Percentiles rank a stretch among this genome's conserved stretches.
Conservation (phyloP, 1,284 basidiomycete species). For the Marasmius tenuissimus region DNA sequence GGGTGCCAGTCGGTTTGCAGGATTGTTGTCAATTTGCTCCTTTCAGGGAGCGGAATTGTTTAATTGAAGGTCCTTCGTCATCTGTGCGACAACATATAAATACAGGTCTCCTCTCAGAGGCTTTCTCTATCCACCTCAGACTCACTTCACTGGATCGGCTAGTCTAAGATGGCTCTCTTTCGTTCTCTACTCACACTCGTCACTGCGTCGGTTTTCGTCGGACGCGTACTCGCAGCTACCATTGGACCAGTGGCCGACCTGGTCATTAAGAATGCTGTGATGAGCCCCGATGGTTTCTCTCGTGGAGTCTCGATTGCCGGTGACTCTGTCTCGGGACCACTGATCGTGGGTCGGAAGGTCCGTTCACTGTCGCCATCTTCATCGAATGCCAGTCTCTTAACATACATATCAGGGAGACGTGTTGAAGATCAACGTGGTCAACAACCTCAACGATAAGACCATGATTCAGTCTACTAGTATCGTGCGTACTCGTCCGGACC, state of each 20-base stretch:
- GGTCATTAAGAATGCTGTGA: slow-evolving; percentile 9
- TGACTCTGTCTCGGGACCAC: slow-evolving; percentile 4
- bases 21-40: no score
- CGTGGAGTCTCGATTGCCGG: slow-evolving; percentile 4
- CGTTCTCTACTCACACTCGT: no score
- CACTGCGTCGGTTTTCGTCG: no score
- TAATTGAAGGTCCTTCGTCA: no score
- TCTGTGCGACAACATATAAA: no score
- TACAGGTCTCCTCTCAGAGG: no score
- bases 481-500: slow-evolving; percentile 10
- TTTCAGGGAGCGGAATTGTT: no score
- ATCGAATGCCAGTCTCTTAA: neutral
- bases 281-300: slow-evolving; percentile 19
- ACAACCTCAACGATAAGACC: slow-evolving; percentile 22
- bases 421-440: slow-evolving; percentile 27
- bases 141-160: no score
- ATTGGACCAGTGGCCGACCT: slow-evolving; percentile 12
- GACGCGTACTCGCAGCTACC: neutral
- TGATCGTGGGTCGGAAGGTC: slow-evolving; percentile 15
- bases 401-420: slow-evolving; percentile 15
- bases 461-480: slow-evolving; percentile 29
- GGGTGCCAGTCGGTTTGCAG: no score
- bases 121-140: no score
- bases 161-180: no score
- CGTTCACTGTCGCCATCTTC: neutral